Evolutionary conservation across 176 grass and related monocot genomes (phyloP).

Genomic region (Secale cereale): DNA sequence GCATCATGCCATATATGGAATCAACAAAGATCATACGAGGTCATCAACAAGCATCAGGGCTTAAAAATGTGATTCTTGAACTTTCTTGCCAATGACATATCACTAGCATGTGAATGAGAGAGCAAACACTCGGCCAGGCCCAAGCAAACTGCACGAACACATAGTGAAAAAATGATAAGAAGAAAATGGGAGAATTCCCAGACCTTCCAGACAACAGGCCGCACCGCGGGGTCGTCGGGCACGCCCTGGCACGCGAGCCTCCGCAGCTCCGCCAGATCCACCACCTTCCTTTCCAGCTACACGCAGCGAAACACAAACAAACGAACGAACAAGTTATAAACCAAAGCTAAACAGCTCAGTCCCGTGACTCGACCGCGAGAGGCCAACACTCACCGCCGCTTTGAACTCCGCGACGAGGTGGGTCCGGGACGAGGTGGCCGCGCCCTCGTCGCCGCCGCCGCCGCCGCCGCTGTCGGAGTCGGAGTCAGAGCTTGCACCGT

Average conservation of each 20-base stretch:
- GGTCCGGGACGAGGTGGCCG: constrained; percentile 36
- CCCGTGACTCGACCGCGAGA: neutral
- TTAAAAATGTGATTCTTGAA: neutral
- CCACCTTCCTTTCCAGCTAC: constrained; percentile 73
- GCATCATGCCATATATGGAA: neutral
- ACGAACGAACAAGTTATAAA: constrained; percentile 11
- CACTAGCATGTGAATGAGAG: neutral
- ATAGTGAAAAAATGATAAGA: neutral
- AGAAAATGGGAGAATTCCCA: constrained; percentile 20
- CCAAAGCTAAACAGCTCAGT: neutral
- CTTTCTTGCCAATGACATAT: neutral
- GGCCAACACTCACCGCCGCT: constrained; percentile 39
- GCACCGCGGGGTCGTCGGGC: constrained; percentile 44
- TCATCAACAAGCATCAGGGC: neutral
- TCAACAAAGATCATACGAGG: neutral
- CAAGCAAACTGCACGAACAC: neutral
- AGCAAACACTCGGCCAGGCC: constrained; percentile 4
- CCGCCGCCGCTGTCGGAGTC: neutral
- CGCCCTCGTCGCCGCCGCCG: neutral
- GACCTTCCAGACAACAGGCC: constrained; percentile 93
- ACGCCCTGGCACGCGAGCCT: constrained; percentile 83
- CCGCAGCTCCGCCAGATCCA: constrained; percentile 87
- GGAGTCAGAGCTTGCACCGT: neutral
- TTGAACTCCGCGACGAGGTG: constrained; percentile 76
- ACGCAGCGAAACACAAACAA: neutral